These are phyloP conservation scores for Gigaspora rosea DNA, from an alignment of 192 early-diverging fungal genomes.

Conservation along the genomic window DNA sequence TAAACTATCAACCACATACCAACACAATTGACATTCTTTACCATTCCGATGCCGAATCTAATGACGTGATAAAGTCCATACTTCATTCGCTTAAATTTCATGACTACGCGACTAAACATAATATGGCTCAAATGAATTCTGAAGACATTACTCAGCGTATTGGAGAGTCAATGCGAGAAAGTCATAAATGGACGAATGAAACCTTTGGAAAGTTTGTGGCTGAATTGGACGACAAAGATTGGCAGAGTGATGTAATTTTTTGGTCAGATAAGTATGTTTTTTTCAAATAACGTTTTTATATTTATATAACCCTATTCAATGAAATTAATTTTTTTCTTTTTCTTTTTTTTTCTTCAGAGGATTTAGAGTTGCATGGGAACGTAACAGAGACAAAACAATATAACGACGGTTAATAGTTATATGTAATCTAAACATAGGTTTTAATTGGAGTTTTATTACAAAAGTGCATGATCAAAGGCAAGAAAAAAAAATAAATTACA, in stretches of 20 bases:
- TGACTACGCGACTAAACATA: conserved; percentile 26
- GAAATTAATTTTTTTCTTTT: not conserved
- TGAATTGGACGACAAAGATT: conserved; percentile 52
- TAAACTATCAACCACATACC: conserved; percentile 41
- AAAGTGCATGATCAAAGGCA: too few species aligned
- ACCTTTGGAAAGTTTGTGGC: conserved; percentile 53
- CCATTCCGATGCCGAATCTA: conserved; percentile 51
- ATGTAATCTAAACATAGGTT: too few species aligned
- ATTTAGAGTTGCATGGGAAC: too few species aligned
- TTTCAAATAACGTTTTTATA: not conserved
- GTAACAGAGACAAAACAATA: too few species aligned
- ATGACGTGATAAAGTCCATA: conserved; percentile 63
- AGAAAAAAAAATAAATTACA: too few species aligned
- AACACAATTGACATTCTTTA: conserved; percentile 50
- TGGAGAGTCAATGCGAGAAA: conserved; percentile 36
- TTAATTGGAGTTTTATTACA: too few species aligned
- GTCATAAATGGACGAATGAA: conserved; percentile 50
- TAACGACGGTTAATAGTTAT: too few species aligned
- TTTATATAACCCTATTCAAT: not conserved
- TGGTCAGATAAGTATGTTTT: conserved; percentile 51
- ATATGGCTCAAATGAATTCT: not conserved
- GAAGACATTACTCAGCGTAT: not conserved
- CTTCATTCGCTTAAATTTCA: conserved; percentile 56
- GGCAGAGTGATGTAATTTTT: conserved; percentile 63
- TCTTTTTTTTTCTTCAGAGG: not conserved